Conservation (phyloP, 768 basidiomycete species). For the Candolleomyces aberdarensis region DNA sequence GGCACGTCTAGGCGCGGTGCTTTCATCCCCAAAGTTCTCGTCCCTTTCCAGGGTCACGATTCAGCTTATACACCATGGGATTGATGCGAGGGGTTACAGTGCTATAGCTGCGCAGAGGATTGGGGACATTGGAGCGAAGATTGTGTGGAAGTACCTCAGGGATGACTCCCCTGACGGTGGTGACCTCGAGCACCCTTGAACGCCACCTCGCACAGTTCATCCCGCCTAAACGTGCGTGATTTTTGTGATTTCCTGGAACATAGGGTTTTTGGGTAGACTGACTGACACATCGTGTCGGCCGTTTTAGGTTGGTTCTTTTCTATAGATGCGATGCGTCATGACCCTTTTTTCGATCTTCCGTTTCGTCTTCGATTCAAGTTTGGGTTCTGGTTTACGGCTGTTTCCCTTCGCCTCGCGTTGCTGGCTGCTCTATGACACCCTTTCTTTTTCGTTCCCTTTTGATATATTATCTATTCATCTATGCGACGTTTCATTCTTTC, state of each 20-base stretch:
- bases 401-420: too few relatives aligned
- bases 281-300: neutral
- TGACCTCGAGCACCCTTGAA: too few relatives aligned
- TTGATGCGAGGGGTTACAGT: neutral
- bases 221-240: too few relatives aligned
- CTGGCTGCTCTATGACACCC: too few relatives aligned
- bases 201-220: too few relatives aligned
- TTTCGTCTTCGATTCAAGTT: too few relatives aligned
- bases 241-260: too few relatives aligned
- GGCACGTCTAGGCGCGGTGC: neutral
- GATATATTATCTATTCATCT: too few relatives aligned
- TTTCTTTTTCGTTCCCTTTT: too few relatives aligned
- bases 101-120: neutral
- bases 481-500: too few relatives aligned
- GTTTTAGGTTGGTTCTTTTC: neutral
- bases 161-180: neutral
- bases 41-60: neutral
- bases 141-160: neutral
- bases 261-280: too few relatives aligned
- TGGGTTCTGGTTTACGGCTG: too few relatives aligned
- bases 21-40: neutral
- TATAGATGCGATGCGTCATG: neutral
- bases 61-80: constrained; percentile 8
- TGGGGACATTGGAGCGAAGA: neutral
- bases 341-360: neutral